phyloP scores from a whole-genome alignment of 345 rosid species.

The Viola odorata region DNA sequence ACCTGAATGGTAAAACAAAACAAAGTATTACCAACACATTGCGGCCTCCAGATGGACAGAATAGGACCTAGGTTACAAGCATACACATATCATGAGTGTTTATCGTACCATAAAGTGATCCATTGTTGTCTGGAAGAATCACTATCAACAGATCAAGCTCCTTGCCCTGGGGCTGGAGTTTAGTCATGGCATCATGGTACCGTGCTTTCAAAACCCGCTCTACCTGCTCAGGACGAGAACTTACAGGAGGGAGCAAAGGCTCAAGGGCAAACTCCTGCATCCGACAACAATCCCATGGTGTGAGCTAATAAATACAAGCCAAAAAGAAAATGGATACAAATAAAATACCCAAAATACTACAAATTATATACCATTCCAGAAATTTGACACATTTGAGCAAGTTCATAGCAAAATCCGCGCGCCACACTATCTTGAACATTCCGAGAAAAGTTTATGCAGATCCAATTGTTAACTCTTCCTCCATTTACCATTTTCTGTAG shows the following conservation, averaged over 20 bases:
- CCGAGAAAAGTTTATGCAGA: conserved; percentile 88
- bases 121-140: conserved; percentile 92
- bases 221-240: conserved; percentile 87
- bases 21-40: not conserved
- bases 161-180: conserved; percentile 50
- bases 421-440: conserved; percentile 70
- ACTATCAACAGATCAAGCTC: conserved; percentile 95
- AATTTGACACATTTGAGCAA: conserved; percentile 82
- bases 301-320: not conserved
- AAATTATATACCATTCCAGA: conserved; percentile 81
- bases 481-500: conserved; percentile 98
- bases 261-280: conserved; percentile 68
- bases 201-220: conserved; percentile 73
- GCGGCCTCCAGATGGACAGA: not conserved
- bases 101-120: conserved; percentile 90
- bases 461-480: conserved; percentile 82
- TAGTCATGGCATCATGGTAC: conserved; percentile 78
- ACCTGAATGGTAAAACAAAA: conserved; percentile 41
- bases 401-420: conserved; percentile 74
- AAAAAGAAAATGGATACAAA: not conserved
- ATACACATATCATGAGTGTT: not conserved
- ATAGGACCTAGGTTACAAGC: not conserved
- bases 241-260: conserved; percentile 61
- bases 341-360: not conserved
- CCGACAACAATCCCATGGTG: conserved; percentile 7